phyloP scores from a whole-genome alignment of 2,329 filamentous ascomycete species.

The Talaromyces pinophilus region DNA sequence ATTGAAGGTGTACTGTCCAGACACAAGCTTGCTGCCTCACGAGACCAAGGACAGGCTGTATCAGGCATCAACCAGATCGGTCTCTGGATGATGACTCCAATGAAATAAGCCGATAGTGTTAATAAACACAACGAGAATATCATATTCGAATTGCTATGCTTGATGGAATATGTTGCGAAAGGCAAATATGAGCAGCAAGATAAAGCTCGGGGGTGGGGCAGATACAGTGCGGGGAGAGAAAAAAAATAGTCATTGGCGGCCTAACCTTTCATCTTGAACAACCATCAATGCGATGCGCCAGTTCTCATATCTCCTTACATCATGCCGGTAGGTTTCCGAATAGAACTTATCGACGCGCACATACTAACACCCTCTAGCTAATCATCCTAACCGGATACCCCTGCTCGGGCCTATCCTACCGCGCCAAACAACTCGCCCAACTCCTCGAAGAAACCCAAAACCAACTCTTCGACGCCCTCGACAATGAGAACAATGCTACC shows the following conservation, averaged over 20 bases:
- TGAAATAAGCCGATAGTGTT: not conserved
- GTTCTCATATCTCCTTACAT: not conserved
- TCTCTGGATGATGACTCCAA: not conserved
- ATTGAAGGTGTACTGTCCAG: not conserved
- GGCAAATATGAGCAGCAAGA: not conserved
- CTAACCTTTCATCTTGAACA: not conserved
- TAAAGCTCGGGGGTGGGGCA: constrained; percentile 13
- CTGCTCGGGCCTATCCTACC: constrained; percentile 63
- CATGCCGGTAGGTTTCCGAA: constrained; percentile 18
- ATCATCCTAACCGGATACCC: constrained; percentile 65
- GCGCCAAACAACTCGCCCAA: constrained; percentile 58
- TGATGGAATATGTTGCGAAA: not conserved
- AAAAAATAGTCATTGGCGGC: constrained; percentile 9
- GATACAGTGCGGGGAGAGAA: constrained; percentile 12
- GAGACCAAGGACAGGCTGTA: not conserved
- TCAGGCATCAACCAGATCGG: not conserved
- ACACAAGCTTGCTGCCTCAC: not conserved
- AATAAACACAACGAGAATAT: not conserved
- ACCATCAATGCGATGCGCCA: not conserved
- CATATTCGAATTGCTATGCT: not conserved
- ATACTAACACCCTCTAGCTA: constrained; percentile 47
- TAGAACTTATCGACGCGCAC: not conserved
- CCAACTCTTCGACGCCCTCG: constrained; percentile 40
- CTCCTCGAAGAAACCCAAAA: constrained; percentile 53
- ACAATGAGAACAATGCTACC: constrained; percentile 18